Conservation (phyloP, 2,329 filamentous ascomycete genomes). For the Arthrinium puccinioides region DNA sequence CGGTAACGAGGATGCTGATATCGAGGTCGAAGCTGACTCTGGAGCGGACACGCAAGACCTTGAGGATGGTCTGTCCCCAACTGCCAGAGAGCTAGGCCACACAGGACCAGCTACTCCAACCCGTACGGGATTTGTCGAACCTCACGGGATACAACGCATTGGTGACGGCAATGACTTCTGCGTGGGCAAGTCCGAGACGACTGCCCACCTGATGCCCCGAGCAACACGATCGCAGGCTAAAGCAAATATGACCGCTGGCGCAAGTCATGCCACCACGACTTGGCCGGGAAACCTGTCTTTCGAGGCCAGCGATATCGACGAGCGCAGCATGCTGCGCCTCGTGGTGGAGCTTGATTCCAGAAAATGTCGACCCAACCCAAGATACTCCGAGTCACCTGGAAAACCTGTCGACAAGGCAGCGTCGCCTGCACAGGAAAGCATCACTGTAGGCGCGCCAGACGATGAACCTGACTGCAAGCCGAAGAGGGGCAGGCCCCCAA, state of each 20-base stretch:
- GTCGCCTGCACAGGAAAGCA: slow-evolving; percentile 11
- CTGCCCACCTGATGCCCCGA: slow-evolving; percentile 5
- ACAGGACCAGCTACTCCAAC: background rate
- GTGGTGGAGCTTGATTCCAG: slow-evolving; percentile 42
- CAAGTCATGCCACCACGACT: too few species aligned
- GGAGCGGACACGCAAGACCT: background rate
- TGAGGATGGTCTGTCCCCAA: background rate
- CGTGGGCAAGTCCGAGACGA: background rate
- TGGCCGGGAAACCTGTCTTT: too few species aligned
- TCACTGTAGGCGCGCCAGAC: slow-evolving; percentile 13
- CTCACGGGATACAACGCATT: background rate
- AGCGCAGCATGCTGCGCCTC: slow-evolving; percentile 39
- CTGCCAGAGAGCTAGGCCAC: background rate
- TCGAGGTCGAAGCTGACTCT: slow-evolving; percentile 3
- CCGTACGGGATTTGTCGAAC: background rate
- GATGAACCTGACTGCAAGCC: slow-evolving; percentile 3
- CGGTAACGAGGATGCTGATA: slow-evolving; percentile 2
- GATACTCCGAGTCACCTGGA: slow-evolving; percentile 19
- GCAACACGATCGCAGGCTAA: slow-evolving; percentile 8
- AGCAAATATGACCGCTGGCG: too few species aligned
- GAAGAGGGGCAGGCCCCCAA: slow-evolving; percentile 7
- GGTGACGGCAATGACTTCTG: background rate
- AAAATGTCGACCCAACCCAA: slow-evolving; percentile 21
- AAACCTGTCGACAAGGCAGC: slow-evolving; percentile 9
- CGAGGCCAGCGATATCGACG: slow-evolving; percentile 30